These are phyloP conservation scores for Microcos paniculata DNA, from an alignment of 345 rosid species.

Conservation along the genomic window DNA sequence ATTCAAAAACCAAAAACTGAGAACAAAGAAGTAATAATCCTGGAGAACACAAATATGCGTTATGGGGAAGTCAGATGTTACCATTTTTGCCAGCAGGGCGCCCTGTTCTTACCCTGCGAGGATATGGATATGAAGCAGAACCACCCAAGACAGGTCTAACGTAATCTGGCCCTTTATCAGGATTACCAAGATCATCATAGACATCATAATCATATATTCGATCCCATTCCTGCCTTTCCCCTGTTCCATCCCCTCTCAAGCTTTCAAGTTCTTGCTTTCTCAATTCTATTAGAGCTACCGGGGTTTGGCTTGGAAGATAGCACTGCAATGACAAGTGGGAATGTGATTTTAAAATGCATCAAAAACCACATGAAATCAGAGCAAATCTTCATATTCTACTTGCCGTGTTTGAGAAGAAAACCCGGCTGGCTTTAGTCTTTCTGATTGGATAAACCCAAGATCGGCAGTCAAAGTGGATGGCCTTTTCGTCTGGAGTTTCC, in stretches of 20 bases:
- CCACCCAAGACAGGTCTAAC: slow-evolving; percentile 56
- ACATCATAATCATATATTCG: slow-evolving; percentile 55
- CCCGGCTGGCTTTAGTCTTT: slow-evolving; percentile 31
- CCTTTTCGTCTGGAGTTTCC: slow-evolving; percentile 17
- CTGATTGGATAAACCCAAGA: slow-evolving; percentile 62
- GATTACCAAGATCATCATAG: slow-evolving; percentile 58
- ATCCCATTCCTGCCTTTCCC: slow-evolving; percentile 59
- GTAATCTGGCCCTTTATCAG: slow-evolving; percentile 36
- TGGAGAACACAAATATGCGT: not conserved
- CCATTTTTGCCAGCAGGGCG: slow-evolving; percentile 36
- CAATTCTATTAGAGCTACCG: slow-evolving; percentile 38
- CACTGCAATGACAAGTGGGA: slow-evolving; percentile 27
- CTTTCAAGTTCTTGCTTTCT: slow-evolving; percentile 45
- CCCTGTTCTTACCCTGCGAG: slow-evolving; percentile 57
- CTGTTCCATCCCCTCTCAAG: slow-evolving; percentile 52
- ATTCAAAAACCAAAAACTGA: not conserved
- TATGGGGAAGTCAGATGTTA: not conserved
- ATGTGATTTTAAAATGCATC: not conserved
- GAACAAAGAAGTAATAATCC: not conserved
- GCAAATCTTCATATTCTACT: slow-evolving; percentile 8
- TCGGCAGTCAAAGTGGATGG: slow-evolving; percentile 52
- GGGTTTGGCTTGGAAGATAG: slow-evolving; percentile 59
- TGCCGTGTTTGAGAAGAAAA: slow-evolving; percentile 58
- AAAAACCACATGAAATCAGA: not conserved
- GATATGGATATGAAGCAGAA: slow-evolving; percentile 43